Evolutionary conservation across 2,329 filamentous ascomycete species (phyloP), one percentile per base, ranked within the genome.

Genomic region (Thielaviopsis euricoi): DNA sequence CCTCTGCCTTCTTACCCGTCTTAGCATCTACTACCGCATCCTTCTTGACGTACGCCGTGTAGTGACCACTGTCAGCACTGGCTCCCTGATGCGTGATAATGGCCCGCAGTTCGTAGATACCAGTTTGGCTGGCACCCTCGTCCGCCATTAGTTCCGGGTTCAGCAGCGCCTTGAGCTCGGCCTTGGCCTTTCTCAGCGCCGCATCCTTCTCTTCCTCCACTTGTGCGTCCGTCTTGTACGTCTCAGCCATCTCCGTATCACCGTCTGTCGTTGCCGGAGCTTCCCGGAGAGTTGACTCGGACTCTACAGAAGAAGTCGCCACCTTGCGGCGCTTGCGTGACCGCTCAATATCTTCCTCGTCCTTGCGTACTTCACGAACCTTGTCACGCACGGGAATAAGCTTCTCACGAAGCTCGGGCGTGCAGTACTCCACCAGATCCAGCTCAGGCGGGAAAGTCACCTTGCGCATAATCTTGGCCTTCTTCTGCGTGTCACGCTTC

Each of bases 381-480:
- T 94, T 94, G 74, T 98, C 93, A 60, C 93, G 82, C n/a, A 98
- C 85, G 1, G 93, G 94, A 52, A 96, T 75, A 51, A 98, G 77
- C 64, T 86, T 81, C 67, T 85, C 84, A 69, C 82, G 86, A 62
- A 98, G 76, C 56, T 93, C 85, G 25, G 97, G 90, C 13, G 90
- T 91, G 71, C 93, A 98, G 71, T 95, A 96, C 68, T 98, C 93
- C 22, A 95, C 83, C 46, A 88, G 82, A 66, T 98, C 93, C 37
- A 98, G 76, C 71, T 98, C 93, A 55, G 87, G 83, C 6, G 91
- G 91, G 68, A 98, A 98, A 0, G 89, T 91, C 59, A 98, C 93
- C 73, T 97, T 98, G 68, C 90, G 87, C 87, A 98, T 91, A 65
- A 98, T 98, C 78, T 98, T 98, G 64, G 91, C 90, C 77, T 98